These are phyloP conservation scores for Biscogniauxia sp. DNA, from an alignment of 2,329 filamentous ascomycete genomes.

Conservation along the genomic window DNA sequence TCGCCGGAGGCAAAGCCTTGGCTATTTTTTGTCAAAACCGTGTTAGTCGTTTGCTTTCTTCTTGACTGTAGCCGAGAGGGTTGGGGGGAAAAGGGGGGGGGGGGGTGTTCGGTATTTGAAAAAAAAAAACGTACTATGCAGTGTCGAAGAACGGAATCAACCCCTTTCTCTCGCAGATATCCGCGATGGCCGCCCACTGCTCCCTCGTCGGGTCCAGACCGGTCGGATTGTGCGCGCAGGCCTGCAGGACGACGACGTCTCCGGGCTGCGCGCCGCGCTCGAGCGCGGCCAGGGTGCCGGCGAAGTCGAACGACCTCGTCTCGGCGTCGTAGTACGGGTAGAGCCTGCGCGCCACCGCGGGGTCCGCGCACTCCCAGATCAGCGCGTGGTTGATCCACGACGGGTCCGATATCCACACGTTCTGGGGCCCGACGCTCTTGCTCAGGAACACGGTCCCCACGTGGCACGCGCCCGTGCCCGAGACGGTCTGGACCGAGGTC, in stretches of 20 bases:
- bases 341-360: slow-evolving; percentile 15
- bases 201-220: slow-evolving; percentile 34
- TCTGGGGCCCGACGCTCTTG: slow-evolving; percentile 17
- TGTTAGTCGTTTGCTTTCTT: background rate
- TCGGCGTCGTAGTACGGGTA: slow-evolving; percentile 34
- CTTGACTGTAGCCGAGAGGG: too few relatives aligned
- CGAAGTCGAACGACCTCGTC: slow-evolving; percentile 29
- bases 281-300: slow-evolving; percentile 27
- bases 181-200: slow-evolving; percentile 34
- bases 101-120: background rate
- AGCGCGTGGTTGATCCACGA: slow-evolving; percentile 34
- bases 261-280: slow-evolving; percentile 22
- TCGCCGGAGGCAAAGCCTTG: slow-evolving; percentile 38
- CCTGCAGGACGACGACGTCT: slow-evolving; percentile 37
- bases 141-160: slow-evolving; percentile 37
- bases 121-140: slow-evolving; percentile 29
- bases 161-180: slow-evolving; percentile 27
- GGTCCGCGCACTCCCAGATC: slow-evolving; percentile 29
- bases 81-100: background rate
- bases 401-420: slow-evolving; percentile 34
- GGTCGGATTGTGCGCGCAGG: slow-evolving; percentile 39
- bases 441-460: slow-evolving; percentile 29
- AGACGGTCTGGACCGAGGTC: slow-evolving; percentile 35
- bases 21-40: slow-evolving; percentile 4
- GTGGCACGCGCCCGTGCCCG: slow-evolving; percentile 37